Evolutionary conservation across 179 eudicot genomes (phyloP), one percentile per base, ranked within the genome.

Genomic region (Beta macrorhiza): DNA sequence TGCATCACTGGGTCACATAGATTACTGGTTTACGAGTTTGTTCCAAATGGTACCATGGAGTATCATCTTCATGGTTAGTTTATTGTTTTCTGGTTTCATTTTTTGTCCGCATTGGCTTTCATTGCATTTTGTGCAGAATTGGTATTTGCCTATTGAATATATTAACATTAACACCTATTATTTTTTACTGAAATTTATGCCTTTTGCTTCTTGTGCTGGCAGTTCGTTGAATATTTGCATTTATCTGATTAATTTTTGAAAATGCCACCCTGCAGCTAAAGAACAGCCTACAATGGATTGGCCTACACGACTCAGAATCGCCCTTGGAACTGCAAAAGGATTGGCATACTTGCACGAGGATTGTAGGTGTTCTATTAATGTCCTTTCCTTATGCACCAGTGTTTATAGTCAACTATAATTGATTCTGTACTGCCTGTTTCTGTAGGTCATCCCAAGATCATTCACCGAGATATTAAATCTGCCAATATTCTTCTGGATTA

Each of bases 281-380:
- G 93, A 90, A 75, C 89, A 87, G 64, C 97, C 93, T 83, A 70
- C 84, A 42, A 85, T 95, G 97, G 95, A 91, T 29, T 95, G 93
- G 93, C 84, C 88, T 64, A 87, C 89, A 74, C 82, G 99, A 84
- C 76, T 93, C 85, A 90, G 76, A 87, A 95, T 95, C 82, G 99
- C 97, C 82, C 87, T 95, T 44, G 99, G 98, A 72, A 58, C 98
- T 81, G 98, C 98, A 5, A 95, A 95, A 84, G 98, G 98, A 84
- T 89, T 95, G 77, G 97, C 99, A 45, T 93, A 92, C 88, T 80
- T 95, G 86, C 99, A 95, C 37, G 99, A 95, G 85, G 99, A 95
- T 82, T 95, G 99, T 95, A 87, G 84, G 98, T 87, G 74, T 67
- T 75, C 67, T 74, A 61, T 0, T 44, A 7, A 14, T 74, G 4